Evolutionary conservation across 805 yeast genomes (phyloP).

Genomic region (Metschnikowia lachancei): DNA sequence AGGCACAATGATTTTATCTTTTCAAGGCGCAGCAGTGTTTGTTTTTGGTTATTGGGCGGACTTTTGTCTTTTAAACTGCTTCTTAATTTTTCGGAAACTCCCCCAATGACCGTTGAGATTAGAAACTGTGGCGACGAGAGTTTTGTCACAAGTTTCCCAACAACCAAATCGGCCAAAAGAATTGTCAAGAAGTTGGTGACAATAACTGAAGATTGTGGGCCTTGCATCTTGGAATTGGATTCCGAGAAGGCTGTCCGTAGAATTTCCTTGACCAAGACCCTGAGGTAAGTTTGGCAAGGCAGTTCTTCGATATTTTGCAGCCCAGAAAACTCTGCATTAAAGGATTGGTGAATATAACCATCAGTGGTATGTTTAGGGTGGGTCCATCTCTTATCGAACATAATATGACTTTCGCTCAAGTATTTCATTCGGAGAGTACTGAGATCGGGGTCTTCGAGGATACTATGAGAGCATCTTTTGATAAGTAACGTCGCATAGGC

Average conservation of each 20-base stretch:
- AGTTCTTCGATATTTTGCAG: background rate
- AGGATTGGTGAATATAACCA: background rate
- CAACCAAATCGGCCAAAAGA: slow-evolving; percentile 19
- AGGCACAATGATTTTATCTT: background rate
- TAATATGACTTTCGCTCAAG: slow-evolving; percentile 14
- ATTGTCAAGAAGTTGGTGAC: slow-evolving; percentile 13
- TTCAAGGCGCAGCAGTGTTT: background rate
- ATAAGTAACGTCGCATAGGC: slow-evolving; percentile 2
- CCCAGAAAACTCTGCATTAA: background rate
- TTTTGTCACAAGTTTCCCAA: slow-evolving; percentile 10
- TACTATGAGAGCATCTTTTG: background rate
- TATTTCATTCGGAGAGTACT: slow-evolving; percentile 1
- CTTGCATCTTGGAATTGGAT: background rate
- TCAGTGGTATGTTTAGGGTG: too few species aligned
- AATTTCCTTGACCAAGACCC: slow-evolving; percentile 11
- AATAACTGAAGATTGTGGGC: slow-evolving; percentile 13
- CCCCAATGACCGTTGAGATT: slow-evolving; percentile 6
- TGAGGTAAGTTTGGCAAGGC: slow-evolving; percentile 5
- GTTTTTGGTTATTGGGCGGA: background rate
- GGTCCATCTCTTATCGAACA: slow-evolving; percentile 6
- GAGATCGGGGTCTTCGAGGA: slow-evolving; percentile 1
- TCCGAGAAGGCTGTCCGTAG: slow-evolving; percentile 8
- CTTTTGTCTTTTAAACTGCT: background rate
- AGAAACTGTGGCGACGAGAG: slow-evolving; percentile 17
- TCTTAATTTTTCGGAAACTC: background rate